Base-by-base conservation (phyloP, 768 basidiomycete genomes). In the Agaricus blazei region DNA sequence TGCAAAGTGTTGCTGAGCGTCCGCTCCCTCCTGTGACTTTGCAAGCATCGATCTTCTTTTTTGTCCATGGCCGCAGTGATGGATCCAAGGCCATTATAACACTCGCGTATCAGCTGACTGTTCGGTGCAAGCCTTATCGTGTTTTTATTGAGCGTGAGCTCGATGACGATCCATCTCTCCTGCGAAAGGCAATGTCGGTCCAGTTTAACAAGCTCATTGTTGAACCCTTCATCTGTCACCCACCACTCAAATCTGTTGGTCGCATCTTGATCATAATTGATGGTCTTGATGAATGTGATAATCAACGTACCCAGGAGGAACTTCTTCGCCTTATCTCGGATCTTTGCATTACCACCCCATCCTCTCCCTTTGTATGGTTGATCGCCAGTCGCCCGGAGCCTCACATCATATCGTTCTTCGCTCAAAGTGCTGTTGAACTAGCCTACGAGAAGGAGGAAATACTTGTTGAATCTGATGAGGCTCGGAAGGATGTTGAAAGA, bases 61-160 rank as follows among this genome's bases (percentile, higher is more conserved):
- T n/a, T n/a, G n/a, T n/a, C n/a, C n/a, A n/a, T n/a, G n/a, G n/a
- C n/a, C n/a, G n/a, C n/a, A n/a, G n/a, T n/a, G n/a, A n/a, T n/a
- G n/a, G n/a, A n/a, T n/a, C n/a, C n/a, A n/a, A n/a, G n/a, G n/a
- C n/a, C n/a, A n/a, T n/a, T n/a, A n/a, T n/a, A n/a, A 66, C 64
- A 0, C 48, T 68, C 5, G 57, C 63, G 1, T 61, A 59, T 37
- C 64, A 68, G 29, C 52, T 68, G 2, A 59, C 63, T 2, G 27
- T 50, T 7, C 36, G 27, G 0, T 8, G 49, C 34, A 54, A 59
- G 11, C 23, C 28, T 14, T 11, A 54, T 0, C 51, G 49, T 9
- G 36, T 42, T 3, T 53, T 50, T 11, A 47, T 65, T 12, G 42
- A 58, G 5, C 31, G 47, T 4, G 46, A 42, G 9, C 53, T 65